These are phyloP conservation scores for Irpex sp. DNA, from an alignment of 1,284 basidiomycete species.

Conservation along the genomic window DNA sequence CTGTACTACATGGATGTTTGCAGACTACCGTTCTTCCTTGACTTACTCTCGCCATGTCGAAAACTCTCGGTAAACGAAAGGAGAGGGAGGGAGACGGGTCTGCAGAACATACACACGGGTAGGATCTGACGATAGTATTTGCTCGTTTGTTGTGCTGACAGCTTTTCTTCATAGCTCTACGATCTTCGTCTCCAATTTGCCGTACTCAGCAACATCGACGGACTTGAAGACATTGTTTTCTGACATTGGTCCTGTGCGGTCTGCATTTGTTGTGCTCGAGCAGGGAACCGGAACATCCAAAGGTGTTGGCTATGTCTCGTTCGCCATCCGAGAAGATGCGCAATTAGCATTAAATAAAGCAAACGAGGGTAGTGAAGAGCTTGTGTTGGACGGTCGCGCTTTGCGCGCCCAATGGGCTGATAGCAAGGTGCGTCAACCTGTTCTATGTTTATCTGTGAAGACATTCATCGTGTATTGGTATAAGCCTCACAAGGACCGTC, in stretches of 20 bases:
- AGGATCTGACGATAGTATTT: not conserved
- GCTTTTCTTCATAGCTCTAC: conserved; percentile 47
- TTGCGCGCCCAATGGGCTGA: conserved; percentile 82
- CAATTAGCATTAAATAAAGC: conserved; percentile 67
- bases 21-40: not conserved
- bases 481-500: conserved; percentile 33
- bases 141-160: not conserved
- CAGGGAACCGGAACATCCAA: conserved; percentile 82
- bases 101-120: conserved; percentile 15
- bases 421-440: conserved; percentile 51
- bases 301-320: conserved; percentile 98
- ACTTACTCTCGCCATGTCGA: not conserved
- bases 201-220: conserved; percentile 86
- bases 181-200: conserved; percentile 81
- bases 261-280: conserved; percentile 91
- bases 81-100: conserved; percentile 20
- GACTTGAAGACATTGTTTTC: conserved; percentile 94
- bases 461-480: not conserved
- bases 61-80: conserved; percentile 11
- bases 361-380: conserved; percentile 40
- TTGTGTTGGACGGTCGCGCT: conserved; percentile 60
- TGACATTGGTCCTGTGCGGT: conserved; percentile 90
- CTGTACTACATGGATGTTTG: not conserved
- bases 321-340: conserved; percentile 89
- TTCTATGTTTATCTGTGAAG: not conserved